Evolutionary conservation across 495 filamentous ascomycete genomes (phyloP), one percentile per base, ranked within the genome.

Genomic region (Cairneyella variabilis): DNA sequence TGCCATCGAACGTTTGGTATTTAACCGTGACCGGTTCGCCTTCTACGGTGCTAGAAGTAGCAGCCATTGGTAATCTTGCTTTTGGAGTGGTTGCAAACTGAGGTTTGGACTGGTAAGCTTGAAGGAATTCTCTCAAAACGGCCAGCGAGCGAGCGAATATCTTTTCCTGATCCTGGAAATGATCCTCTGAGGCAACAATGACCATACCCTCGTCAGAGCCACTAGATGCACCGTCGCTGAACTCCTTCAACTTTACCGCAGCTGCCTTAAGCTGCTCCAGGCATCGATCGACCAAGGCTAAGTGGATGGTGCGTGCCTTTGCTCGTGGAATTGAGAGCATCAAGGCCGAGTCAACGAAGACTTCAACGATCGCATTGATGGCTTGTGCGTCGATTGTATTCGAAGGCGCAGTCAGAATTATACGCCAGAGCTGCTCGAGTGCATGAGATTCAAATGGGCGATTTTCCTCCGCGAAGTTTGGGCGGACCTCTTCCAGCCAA

Each of bases 351-450:
- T 76, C 83, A 12, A 96, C 65, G 58, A 91, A 95, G n/a, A 88
- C 73, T 25, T 83, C 74, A 28, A 91, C 89, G 8, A 96, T 79
- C 17, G 81, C 77, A 28, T 72, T 71, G 21, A 85, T 91, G 3
- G 87, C 84, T 39, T 76, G 68, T 4, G 75, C 69, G 56, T 89
- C 90, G 42, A 95, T 83, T 0, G 80, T 84, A 39, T 78, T 76
- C n/a, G 76, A 71, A 3, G 82, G 83, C 11, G 88, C 83, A 17
- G 76, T 83, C 42, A 96, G 64, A 16, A 92, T 83, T 61, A 96
- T 83, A 14, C 79, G 81, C 92, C 92, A 97, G 42, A 97, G 72
- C 37, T 89, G 76, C 47, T 93, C 88, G 44, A 88, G 75, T 8
- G 84, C 86, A 16, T 77, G 71, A 45, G 86, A 75, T 12, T 73